Evolutionary conservation across 129 eudicot genomes (phyloP).

Genomic region (Centella asiatica): DNA sequence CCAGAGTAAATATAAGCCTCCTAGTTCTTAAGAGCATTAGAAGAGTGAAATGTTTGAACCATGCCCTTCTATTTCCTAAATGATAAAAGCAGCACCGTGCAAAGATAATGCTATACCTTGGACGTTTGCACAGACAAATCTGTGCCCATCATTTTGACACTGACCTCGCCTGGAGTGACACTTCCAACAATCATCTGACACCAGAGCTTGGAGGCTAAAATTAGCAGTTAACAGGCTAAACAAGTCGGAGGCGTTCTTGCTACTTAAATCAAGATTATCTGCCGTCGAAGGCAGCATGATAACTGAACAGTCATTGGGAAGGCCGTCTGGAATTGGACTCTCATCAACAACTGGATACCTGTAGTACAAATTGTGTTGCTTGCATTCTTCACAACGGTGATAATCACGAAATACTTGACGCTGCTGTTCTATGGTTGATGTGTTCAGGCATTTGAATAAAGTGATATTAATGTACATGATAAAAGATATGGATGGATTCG

Average conservation of each 20-base stretch:
- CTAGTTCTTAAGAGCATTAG: too few species aligned
- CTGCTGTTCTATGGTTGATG: neutral
- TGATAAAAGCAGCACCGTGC: neutral
- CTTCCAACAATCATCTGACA: neutral
- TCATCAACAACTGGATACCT: neutral
- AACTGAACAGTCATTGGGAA: neutral
- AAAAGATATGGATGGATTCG: slow-evolving; percentile 20
- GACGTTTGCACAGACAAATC: neutral
- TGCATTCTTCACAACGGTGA: neutral
- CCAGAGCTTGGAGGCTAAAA: neutral
- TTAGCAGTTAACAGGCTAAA: slow-evolving; percentile 2
- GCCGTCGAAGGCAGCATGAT: slow-evolving; percentile 5
- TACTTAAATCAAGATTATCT: too few species aligned
- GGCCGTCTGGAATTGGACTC: neutral
- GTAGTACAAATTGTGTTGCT: slow-evolving; percentile 13
- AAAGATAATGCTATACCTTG: neutral
- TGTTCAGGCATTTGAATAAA: slow-evolving; percentile 26
- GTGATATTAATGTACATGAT: neutral
- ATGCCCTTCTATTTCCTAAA: neutral
- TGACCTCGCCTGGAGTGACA: slow-evolving; percentile 1
- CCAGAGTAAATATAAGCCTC: too few species aligned
- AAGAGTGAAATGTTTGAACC: neutral
- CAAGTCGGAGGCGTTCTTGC: neutral
- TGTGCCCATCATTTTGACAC: neutral
- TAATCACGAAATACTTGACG: neutral